Conservation (phyloP, 768 basidiomycete genomes). For the Suillus plorans region DNA sequence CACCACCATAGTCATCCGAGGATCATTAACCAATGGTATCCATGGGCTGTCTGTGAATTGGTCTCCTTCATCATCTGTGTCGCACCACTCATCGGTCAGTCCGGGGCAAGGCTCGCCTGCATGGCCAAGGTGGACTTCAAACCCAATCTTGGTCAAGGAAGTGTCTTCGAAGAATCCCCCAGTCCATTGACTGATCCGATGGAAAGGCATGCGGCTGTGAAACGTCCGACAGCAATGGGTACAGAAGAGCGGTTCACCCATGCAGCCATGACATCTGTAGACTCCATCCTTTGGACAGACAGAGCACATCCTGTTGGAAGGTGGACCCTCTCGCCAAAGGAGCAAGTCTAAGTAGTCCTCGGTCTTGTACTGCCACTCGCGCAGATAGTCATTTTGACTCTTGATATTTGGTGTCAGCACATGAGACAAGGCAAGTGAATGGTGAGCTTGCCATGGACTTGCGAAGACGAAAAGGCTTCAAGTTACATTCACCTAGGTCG, state of each 20-base stretch:
- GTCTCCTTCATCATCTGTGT: not conserved
- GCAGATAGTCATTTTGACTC: conserved; percentile 4
- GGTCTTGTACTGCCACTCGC: conserved; percentile 2
- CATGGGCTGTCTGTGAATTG: not conserved
- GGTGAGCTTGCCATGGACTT: no score
- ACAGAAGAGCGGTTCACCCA: not conserved
- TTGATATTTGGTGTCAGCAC: no score
- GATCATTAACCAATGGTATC: not conserved
- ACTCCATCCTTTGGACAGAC: not conserved
- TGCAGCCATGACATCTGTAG: conserved; percentile 1
- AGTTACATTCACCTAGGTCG: no score
- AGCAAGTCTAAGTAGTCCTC: not conserved
- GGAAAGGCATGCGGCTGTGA: conserved; percentile 6
- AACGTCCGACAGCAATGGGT: not conserved
- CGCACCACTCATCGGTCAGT: not conserved
- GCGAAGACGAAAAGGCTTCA: no score
- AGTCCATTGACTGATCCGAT: not conserved
- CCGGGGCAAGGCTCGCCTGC: conserved; percentile 16
- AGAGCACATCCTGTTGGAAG: not conserved
- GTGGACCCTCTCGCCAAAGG: not conserved
- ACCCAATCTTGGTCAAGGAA: not conserved
- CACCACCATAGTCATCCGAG: not conserved
- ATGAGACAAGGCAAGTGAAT: no score
- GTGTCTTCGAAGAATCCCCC: not conserved
- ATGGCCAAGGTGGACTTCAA: not conserved